Conservation (phyloP, 306 rosid genomes). For the Dalbergia oliveri region DNA sequence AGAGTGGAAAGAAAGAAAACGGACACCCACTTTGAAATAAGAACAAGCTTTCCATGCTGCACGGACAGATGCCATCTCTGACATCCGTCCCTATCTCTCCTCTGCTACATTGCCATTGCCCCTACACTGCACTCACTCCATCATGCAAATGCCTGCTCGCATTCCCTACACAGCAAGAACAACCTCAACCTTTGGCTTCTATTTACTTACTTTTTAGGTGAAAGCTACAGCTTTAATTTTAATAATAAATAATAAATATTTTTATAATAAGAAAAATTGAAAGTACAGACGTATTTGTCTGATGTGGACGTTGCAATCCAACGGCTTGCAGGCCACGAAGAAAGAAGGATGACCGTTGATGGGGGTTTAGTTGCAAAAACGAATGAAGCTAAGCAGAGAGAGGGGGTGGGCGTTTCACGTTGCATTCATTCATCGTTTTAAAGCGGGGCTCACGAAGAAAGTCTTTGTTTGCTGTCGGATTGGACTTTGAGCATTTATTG, state of each 20-base stretch:
- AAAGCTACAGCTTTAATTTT: not conserved
- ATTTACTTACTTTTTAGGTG: not conserved
- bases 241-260: too few species aligned
- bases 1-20: not conserved
- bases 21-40: not conserved
- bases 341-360: slow-evolving; percentile 26
- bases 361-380: not conserved
- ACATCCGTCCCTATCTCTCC: slow-evolving; percentile 14
- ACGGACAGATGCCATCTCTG: slow-evolving; percentile 2
- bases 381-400: not conserved
- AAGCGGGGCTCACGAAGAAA: not conserved
- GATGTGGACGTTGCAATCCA: slow-evolving; percentile 10
- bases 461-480: not conserved
- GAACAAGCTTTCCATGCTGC: slow-evolving; percentile 26
- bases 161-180: not conserved
- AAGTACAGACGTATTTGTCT: not conserved
- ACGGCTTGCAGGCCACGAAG: not conserved
- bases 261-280: not conserved
- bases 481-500: too few species aligned
- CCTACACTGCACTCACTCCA: not conserved
- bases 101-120: not conserved
- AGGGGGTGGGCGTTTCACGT: not conserved
- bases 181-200: not conserved
- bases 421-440: not conserved
- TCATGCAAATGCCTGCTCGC: not conserved